A percentile compares a stretch with the other conserved stretches of the same genome.
Evolutionary conservation across 2,329 filamentous ascomycete species (phyloP).

Genomic region (Clathrospora elynae): DNA sequence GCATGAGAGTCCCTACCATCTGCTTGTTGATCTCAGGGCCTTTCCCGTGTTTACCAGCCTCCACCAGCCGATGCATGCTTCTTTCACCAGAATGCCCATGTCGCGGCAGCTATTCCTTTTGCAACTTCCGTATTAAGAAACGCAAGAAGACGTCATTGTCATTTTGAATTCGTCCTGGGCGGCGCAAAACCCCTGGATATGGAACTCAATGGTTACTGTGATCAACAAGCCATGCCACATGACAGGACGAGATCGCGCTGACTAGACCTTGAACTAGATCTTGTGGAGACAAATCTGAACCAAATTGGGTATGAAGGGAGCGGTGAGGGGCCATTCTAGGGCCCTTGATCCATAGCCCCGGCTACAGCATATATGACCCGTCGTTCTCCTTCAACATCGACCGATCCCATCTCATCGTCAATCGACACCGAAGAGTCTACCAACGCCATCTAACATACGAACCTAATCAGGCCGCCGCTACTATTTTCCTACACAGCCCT

Average conservation of each 20-base stretch:
- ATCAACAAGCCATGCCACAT: constrained; percentile 35
- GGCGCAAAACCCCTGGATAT: constrained; percentile 27
- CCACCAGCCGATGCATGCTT: constrained; percentile 28
- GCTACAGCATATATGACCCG: constrained; percentile 26
- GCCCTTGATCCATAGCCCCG: constrained; percentile 13
- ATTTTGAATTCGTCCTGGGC: constrained; percentile 21
- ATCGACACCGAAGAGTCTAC: constrained; percentile 1
- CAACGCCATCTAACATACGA: too few species aligned
- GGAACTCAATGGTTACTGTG: constrained; percentile 24
- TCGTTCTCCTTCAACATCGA: constrained; percentile 12
- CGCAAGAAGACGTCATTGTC: constrained; percentile 34
- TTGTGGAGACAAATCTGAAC: constrained; percentile 11
- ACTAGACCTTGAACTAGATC: constrained; percentile 4
- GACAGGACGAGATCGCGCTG: constrained; percentile 6
- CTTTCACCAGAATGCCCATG: constrained; percentile 26
- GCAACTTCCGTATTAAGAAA: constrained; percentile 9
- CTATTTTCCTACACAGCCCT: too few species aligned
- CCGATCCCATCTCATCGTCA: constrained; percentile 5
- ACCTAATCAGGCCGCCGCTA: too few species aligned
- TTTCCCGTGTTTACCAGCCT: constrained; percentile 4
- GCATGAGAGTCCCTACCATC: constrained; percentile 11
- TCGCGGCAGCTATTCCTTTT: constrained; percentile 10
- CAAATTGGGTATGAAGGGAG: constrained; percentile 21
- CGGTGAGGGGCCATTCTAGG: constrained; percentile 15
- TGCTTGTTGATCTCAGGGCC: constrained; percentile 11